phyloP scores from a whole-genome alignment of 2,329 filamentous ascomycete genomes.

The Thielaviopsis euricoi region DNA sequence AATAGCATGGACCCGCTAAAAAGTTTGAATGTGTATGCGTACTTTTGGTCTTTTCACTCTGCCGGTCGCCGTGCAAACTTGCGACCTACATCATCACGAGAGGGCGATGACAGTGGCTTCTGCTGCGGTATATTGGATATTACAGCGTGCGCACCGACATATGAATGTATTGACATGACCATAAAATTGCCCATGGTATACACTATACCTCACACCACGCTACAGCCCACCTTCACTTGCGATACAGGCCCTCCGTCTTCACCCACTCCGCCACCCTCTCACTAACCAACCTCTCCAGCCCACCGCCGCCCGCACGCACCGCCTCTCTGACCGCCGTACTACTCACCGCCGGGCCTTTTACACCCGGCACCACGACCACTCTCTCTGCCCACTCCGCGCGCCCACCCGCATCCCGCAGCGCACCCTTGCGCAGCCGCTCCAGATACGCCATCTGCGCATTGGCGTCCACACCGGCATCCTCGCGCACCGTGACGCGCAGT shows the following conservation, averaged over 20 bases:
- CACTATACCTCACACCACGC: too few relatives aligned
- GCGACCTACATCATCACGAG: slow-evolving; percentile 7
- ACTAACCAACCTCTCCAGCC: slow-evolving; percentile 38
- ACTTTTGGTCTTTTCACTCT: slow-evolving; percentile 10
- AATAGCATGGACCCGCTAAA: slow-evolving; percentile 5
- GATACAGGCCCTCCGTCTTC: slow-evolving; percentile 37
- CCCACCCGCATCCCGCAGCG: slow-evolving; percentile 13
- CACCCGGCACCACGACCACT: slow-evolving; percentile 42
- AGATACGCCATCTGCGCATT: slow-evolving; percentile 33
- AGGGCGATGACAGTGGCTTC: background rate
- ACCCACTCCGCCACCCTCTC: slow-evolving; percentile 42
- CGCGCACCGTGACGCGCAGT: slow-evolving; percentile 47
- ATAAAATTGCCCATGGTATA: too few relatives aligned
- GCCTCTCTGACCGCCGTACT: slow-evolving; percentile 42
- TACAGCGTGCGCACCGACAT: background rate
- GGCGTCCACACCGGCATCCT: slow-evolving; percentile 42
- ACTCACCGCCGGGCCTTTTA: slow-evolving; percentile 25
- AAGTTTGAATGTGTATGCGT: slow-evolving; percentile 7
- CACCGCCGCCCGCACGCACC: slow-evolving; percentile 21
- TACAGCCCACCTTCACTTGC: background rate
- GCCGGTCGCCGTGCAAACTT: background rate
- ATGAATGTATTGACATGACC: background rate
- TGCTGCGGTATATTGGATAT: background rate
- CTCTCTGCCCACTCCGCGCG: slow-evolving; percentile 34
- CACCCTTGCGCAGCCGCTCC: slow-evolving; percentile 22